phyloP scores from a whole-genome alignment of 208 protist genomes.

The Polymyxa betae region DNA sequence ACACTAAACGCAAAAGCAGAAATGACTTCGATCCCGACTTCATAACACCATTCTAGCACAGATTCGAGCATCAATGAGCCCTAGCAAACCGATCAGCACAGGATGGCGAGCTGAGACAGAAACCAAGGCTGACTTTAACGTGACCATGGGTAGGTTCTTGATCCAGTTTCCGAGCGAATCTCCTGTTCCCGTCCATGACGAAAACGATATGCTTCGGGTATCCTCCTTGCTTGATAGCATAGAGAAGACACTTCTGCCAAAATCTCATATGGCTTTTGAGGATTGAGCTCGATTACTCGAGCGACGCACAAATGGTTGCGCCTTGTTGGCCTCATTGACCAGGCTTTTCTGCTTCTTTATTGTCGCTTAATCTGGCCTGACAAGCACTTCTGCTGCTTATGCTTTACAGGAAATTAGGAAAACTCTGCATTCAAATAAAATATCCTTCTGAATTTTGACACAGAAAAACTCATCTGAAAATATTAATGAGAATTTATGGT shows the following conservation, averaged over 20 bases:
- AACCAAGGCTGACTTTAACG: neutral
- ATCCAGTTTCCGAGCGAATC: conserved; percentile 46
- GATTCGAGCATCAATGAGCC: neutral
- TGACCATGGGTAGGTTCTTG: conserved; percentile 12
- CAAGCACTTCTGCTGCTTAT: too few relatives aligned
- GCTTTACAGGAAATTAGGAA: too few relatives aligned
- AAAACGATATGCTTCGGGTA: conserved; percentile 54
- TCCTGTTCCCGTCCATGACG: conserved; percentile 61
- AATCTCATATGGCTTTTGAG: neutral
- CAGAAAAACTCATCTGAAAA: too few relatives aligned
- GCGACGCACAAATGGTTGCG: too few relatives aligned
- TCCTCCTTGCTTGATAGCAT: neutral
- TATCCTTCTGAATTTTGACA: too few relatives aligned
- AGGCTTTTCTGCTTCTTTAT: too few relatives aligned
- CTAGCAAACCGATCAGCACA: neutral
- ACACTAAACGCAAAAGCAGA: conserved; percentile 45
- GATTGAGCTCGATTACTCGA: too few relatives aligned
- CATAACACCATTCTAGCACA: conserved; percentile 41
- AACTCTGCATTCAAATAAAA: too few relatives aligned
- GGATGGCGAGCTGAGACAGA: neutral
- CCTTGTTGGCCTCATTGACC: too few relatives aligned
- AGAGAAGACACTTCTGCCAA: conserved; percentile 28
- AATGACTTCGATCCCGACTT: conserved; percentile 13
- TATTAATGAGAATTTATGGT: too few relatives aligned
- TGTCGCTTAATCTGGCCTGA: too few relatives aligned